A percentile compares a stretch with the other conserved stretches of the same genome.
phyloP scores from a whole-genome alignment of 176 grass and related monocot genomes.

The Bothriochloa decipiens region DNA sequence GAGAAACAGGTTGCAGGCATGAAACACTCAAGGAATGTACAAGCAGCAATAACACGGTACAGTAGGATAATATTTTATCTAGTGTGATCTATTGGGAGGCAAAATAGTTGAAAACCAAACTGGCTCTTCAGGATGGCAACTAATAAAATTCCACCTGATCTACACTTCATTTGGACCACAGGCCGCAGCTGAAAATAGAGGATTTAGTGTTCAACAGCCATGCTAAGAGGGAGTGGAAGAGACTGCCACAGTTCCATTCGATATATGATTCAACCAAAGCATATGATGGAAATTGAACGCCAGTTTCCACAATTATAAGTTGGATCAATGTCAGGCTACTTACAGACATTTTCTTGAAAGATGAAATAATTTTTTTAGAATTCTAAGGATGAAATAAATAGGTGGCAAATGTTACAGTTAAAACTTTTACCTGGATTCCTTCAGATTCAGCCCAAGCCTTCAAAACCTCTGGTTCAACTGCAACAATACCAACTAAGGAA shows the following conservation, averaged over 20 bases:
- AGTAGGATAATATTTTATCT: background rate
- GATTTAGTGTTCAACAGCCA: background rate
- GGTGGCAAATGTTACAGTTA: constrained; percentile 15
- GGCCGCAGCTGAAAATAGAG: background rate
- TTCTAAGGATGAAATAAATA: constrained; percentile 1
- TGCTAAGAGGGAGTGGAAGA: background rate
- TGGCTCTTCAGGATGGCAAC: background rate
- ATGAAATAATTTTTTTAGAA: no score
- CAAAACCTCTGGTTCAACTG: constrained; percentile 77
- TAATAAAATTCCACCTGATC: background rate
- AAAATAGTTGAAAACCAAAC: background rate
- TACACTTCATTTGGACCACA: background rate
- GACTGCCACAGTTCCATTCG: background rate
- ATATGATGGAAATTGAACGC: background rate
- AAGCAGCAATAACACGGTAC: background rate
- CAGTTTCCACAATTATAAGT: constrained; percentile 8
- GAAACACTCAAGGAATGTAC: background rate
- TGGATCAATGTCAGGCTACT: background rate
- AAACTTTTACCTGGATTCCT: constrained; percentile 76
- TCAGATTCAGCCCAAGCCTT: constrained; percentile 83
- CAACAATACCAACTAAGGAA: constrained; percentile 72
- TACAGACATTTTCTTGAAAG: background rate
- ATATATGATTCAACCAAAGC: background rate
- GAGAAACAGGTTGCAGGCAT: background rate
- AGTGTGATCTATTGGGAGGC: background rate